Evolutionary conservation across 257 asterid genomes (phyloP).

Genomic region (Solanum arcanum): DNA sequence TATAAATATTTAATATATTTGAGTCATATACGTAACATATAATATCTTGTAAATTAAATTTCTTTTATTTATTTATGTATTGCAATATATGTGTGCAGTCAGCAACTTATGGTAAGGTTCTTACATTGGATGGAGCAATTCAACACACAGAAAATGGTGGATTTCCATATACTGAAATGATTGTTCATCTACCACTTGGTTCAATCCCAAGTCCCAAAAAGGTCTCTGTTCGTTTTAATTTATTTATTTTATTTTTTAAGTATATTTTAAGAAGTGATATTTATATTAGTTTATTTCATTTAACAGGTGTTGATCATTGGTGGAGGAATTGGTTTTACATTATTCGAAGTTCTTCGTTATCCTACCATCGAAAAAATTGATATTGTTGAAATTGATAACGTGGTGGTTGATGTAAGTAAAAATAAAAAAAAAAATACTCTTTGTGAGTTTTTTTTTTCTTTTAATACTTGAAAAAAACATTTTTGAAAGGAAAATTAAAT

Average conservation of each 20-base stretch:
- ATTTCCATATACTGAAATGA: constrained; percentile 10
- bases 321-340: constrained; percentile 7
- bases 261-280: no score
- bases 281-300: not conserved
- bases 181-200: constrained; percentile 11
- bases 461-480: no score
- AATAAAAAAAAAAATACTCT: no score
- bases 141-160: constrained; percentile 13
- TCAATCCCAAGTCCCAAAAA: constrained; percentile 2
- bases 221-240: not conserved
- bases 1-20: not conserved
- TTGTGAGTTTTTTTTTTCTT: not conserved
- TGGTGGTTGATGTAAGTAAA: constrained; percentile 1
- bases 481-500: no score
- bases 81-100: not conserved
- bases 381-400: constrained; percentile 3
- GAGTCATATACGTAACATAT: not conserved
- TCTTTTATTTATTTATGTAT: not conserved
- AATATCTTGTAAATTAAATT: not conserved
- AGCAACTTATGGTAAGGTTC: constrained; percentile 9
- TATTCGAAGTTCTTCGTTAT: constrained; percentile 4
- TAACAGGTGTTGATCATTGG: constrained; percentile 5
- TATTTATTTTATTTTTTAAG: not conserved
- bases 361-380: not conserved
- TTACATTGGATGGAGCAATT: constrained; percentile 11